A percentile compares a stretch with the other conserved stretches of the same genome.
Conservation (phyloP, 164 flowering plant genomes). For the Echeveria elegans region DNA sequence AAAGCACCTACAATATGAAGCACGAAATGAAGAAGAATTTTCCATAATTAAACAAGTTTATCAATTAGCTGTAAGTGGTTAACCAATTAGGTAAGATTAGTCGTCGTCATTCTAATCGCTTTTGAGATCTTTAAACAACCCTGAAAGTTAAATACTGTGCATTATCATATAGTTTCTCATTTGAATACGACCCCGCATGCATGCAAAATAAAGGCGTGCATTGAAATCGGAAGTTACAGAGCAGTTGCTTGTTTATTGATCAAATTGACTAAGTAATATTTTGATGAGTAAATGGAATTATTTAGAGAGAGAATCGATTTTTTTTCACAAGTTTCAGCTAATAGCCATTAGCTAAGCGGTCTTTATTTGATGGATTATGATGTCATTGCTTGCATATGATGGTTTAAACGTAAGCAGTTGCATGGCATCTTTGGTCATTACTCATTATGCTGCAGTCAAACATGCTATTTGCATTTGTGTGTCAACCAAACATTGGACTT, state of each 20-base stretch:
- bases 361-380: neutral
- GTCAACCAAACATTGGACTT: neutral
- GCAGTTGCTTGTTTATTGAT: neutral
- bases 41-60: neutral
- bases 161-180: neutral
- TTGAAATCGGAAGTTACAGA: neutral
- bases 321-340: neutral
- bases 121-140: neutral
- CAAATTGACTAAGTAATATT: neutral
- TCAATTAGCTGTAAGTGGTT: neutral
- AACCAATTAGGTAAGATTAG: neutral
- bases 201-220: neutral
- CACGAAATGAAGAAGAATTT: neutral
- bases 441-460: neutral
- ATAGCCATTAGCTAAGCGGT: neutral
- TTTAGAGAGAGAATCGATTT: neutral
- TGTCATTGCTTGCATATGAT: conserved; percentile 5
- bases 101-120: neutral
- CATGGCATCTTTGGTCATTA: neutral
- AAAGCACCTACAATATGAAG: neutral
- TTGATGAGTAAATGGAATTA: neutral
- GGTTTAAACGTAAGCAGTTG: neutral
- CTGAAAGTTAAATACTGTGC: neutral
- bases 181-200: too few species aligned
- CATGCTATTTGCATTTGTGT: neutral